Conservation (phyloP, 208 protist genomes). For the Leptomonas seymouri region DNA sequence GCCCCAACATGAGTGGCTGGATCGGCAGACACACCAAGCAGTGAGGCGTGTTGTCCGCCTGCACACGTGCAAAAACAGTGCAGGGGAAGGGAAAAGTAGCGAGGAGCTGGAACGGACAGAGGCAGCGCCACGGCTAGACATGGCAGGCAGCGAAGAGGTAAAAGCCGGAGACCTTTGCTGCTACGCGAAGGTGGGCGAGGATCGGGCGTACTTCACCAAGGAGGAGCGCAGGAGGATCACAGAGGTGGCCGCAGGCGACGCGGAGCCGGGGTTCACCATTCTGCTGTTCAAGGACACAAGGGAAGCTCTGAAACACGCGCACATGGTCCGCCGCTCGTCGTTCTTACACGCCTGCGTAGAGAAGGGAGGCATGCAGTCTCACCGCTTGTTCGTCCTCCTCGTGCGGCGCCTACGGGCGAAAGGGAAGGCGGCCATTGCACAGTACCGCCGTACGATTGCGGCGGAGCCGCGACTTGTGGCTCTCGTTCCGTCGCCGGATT, state of each 20-base stretch:
- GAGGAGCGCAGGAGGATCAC: slow-evolving; percentile 46
- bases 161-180: slow-evolving; percentile 20
- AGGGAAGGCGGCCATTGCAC: slow-evolving; percentile 74
- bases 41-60: slow-evolving; percentile 45
- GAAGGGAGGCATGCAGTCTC: slow-evolving; percentile 39
- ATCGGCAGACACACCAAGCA: slow-evolving; percentile 54
- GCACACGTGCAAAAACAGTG: not conserved
- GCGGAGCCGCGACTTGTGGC: slow-evolving; percentile 72
- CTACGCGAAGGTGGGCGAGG: slow-evolving; percentile 33
- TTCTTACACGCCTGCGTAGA: slow-evolving; percentile 67
- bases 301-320: slow-evolving; percentile 54
- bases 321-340: slow-evolving; percentile 40
- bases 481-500: slow-evolving; percentile 61
- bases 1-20: slow-evolving; percentile 40
- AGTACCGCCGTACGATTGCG: slow-evolving; percentile 37
- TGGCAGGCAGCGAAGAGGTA: no score
- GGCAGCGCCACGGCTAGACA: no score
- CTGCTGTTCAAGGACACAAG: slow-evolving; percentile 70
- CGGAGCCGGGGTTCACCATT: slow-evolving; percentile 61
- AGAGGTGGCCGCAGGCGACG: slow-evolving; percentile 36
- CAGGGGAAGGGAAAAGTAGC: not conserved
- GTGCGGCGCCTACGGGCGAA: slow-evolving; percentile 52
- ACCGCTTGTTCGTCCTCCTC: slow-evolving; percentile 73
- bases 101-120: not conserved
- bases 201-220: slow-evolving; percentile 40